phyloP scores from a whole-genome alignment of 352 stramenopile genomes.

The Phytophthora pistaciae region DNA sequence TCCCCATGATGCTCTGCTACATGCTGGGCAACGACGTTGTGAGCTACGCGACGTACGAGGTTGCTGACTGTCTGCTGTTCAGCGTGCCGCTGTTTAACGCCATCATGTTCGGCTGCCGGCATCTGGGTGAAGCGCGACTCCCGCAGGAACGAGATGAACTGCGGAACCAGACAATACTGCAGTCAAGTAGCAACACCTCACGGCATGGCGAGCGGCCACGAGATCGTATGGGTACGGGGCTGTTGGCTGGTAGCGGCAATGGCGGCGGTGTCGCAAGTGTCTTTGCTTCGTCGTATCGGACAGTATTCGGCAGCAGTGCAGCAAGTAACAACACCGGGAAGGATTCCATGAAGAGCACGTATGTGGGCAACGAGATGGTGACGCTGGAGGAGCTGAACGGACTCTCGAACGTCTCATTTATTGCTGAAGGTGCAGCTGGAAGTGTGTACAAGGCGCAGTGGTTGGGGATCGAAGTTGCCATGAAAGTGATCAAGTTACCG shows the following conservation, averaged over 20 bases:
- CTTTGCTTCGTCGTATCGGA: conserved; percentile 47
- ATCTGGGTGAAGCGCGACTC: conserved; percentile 39
- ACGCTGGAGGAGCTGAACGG: conserved; percentile 68
- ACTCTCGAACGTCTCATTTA: conserved; percentile 60
- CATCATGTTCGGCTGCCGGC: conserved; percentile 53
- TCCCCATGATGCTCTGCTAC: conserved; percentile 59
- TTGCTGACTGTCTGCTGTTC: conserved; percentile 53
- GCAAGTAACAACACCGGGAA: conserved; percentile 39
- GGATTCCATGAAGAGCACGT: conserved; percentile 52
- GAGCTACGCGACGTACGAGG: conserved; percentile 40
- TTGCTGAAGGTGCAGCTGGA: conserved; percentile 68
- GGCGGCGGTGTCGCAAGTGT: conserved; percentile 39
- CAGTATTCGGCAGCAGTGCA: conserved; percentile 48
- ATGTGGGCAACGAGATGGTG: conserved; percentile 57
- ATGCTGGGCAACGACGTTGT: conserved; percentile 36
- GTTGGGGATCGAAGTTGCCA: conserved; percentile 76
- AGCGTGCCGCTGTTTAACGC: conserved; percentile 64
- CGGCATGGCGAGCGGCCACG: conserved; percentile 34
- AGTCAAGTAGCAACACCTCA: conserved; percentile 42
- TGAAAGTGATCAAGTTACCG: conserved; percentile 80
- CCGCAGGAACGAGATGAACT: conserved; percentile 20
- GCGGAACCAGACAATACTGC: conserved; percentile 34
- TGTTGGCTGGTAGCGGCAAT: conserved; percentile 28
- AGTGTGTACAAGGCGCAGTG: conserved; percentile 76
- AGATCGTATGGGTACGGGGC: conserved; percentile 41